These are phyloP conservation scores for Sclerotinia nivalis DNA, from an alignment of 2,329 filamentous ascomycete genomes.

Conservation along the genomic window DNA sequence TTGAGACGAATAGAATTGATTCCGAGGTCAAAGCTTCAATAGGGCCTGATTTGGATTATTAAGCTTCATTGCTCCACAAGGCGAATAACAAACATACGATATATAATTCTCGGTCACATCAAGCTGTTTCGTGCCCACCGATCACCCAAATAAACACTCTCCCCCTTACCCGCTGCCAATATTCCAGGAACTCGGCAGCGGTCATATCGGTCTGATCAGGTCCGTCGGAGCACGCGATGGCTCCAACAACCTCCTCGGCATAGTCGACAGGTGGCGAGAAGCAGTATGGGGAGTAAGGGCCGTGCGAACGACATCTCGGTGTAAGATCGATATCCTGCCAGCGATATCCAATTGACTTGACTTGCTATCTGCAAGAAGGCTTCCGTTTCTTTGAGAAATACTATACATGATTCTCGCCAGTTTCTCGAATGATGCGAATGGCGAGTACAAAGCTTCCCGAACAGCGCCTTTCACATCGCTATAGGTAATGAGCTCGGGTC, in stretches of 20 bases:
- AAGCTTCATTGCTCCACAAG: neutral
- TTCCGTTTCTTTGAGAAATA: constrained; percentile 1
- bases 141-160: constrained; percentile 1
- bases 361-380: constrained; percentile 6
- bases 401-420: neutral
- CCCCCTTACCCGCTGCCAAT: constrained; percentile 9
- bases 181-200: neutral
- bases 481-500: neutral
- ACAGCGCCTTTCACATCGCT: neutral
- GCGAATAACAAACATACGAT: neutral
- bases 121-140: neutral
- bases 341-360: neutral
- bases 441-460: neutral
- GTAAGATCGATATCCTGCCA: neutral
- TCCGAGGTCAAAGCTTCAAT: constrained; percentile 37
- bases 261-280: constrained; percentile 2
- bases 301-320: neutral
- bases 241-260: constrained; percentile 10
- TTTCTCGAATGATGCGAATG: constrained; percentile 1
- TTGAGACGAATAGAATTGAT: constrained; percentile 45
- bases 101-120: constrained; percentile 5
- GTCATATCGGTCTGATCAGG: constrained; percentile 1
- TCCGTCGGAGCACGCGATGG: neutral
- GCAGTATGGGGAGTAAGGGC: neutral
- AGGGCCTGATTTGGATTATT: neutral